Percentiles rank a stretch among this genome's conserved stretches.
phyloP scores from a whole-genome alignment of 768 basidiomycete genomes.

The Holtermannia corniformis region DNA sequence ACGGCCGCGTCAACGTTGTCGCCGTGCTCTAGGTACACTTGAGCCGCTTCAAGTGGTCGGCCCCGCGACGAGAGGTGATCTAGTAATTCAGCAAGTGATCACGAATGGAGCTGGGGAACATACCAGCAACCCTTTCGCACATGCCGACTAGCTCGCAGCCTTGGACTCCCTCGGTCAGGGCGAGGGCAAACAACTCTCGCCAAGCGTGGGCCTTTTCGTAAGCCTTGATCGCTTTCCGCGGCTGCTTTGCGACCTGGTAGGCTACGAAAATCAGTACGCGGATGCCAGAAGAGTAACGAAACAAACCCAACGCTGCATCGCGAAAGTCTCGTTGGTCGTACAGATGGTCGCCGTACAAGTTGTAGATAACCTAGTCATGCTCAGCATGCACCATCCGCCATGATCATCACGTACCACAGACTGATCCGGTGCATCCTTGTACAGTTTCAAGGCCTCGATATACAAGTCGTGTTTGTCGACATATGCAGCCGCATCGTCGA shows the following conservation, averaged over 20 bases:
- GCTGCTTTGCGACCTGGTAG: conserved; percentile 58
- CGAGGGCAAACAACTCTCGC: conserved; percentile 83
- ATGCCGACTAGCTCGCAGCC: conserved; percentile 55
- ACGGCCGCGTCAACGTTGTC: conserved; percentile 68
- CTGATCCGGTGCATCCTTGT: conserved; percentile 53
- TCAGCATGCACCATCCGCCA: background rate
- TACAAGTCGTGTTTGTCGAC: conserved; percentile 69
- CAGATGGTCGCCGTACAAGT: conserved; percentile 74
- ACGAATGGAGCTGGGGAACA: conserved; percentile 30
- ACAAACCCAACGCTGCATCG: conserved; percentile 69
- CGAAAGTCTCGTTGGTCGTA: conserved; percentile 73
- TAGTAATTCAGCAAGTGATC: conserved; percentile 33
- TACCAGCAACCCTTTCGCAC: conserved; percentile 73
- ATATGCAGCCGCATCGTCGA: conserved; percentile 71
- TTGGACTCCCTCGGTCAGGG: conserved; percentile 48
- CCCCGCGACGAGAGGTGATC: conserved; percentile 77
- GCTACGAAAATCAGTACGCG: conserved; percentile 42
- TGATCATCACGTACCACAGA: conserved; percentile 48
- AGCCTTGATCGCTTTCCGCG: conserved; percentile 69
- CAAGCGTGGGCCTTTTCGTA: conserved; percentile 81
- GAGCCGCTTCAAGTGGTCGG: conserved; percentile 66
- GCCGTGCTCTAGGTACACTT: conserved; percentile 73
- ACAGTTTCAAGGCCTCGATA: conserved; percentile 62
- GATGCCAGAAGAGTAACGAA: background rate
- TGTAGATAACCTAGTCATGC: conserved; percentile 23